A percentile compares a stretch with the other conserved stretches of the same genome.
phyloP scores from a whole-genome alignment of 1,284 basidiomycete genomes.

The Wolfiporia cocos region DNA sequence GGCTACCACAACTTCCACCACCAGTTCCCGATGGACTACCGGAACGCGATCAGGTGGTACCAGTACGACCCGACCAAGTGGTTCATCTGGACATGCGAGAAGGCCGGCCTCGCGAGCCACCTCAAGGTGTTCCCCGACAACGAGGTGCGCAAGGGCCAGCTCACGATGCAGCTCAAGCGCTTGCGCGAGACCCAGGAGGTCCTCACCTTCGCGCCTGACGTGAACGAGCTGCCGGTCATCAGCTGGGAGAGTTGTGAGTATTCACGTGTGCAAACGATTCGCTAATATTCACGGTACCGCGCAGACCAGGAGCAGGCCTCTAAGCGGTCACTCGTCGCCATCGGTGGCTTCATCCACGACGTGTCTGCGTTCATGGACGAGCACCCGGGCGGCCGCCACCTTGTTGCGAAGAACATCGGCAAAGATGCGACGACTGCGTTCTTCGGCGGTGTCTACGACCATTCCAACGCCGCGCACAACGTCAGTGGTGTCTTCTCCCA shows the following conservation, averaged over 20 bases:
- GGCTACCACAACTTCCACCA: conserved; percentile 98
- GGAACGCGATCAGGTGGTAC: conserved; percentile 91
- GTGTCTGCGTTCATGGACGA: conserved; percentile 83
- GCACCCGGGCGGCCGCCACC: conserved; percentile 77
- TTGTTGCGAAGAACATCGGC: conserved; percentile 64
- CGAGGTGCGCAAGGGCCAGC: conserved; percentile 87
- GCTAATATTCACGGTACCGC: conserved; percentile 1
- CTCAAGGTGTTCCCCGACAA: conserved; percentile 93
- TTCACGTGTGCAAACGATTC: background rate
- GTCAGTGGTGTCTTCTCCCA: conserved; percentile 32
- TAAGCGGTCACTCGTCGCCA: conserved; percentile 73
- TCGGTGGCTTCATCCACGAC: conserved; percentile 93
- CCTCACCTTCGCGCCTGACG: conserved; percentile 77
- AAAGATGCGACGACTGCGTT: conserved; percentile 89
- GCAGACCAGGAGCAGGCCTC: conserved; percentile 71
- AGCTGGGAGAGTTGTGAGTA: conserved; percentile 80
- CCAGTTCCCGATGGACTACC: conserved; percentile 93
- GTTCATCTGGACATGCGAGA: conserved; percentile 72
- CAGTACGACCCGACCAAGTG: conserved; percentile 90
- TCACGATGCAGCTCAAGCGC: conserved; percentile 90
- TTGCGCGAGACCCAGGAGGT: conserved; percentile 67
- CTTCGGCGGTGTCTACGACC: conserved; percentile 92
- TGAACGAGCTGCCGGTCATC: conserved; percentile 74
- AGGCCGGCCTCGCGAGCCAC: conserved; percentile 77
- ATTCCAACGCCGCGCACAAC: conserved; percentile 89